Evolutionary conservation across 2,329 filamentous ascomycete genomes (phyloP).

Genomic region (Nannizziopsis barbatae): DNA sequence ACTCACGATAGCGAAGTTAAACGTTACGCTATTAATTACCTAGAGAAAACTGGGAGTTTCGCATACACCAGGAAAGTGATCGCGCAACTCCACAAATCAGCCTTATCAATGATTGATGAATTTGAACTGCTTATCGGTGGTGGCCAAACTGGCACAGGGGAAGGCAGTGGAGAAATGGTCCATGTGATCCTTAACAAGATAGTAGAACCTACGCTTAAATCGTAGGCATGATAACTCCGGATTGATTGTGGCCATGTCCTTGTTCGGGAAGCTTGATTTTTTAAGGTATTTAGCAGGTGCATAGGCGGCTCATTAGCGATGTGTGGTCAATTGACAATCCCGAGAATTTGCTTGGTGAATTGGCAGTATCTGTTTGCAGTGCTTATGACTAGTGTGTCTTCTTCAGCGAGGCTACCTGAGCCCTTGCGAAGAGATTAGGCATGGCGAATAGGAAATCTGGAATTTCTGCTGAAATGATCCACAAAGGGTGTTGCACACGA

Average conservation of each 20-base stretch:
- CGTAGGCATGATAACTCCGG: neutral
- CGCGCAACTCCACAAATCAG: conserved; percentile 51
- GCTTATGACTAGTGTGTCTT: no score
- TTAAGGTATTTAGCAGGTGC: no score
- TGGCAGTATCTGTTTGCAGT: no score
- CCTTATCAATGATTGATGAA: conserved; percentile 50
- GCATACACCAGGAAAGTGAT: conserved; percentile 67
- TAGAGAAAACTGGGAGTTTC: conserved; percentile 84
- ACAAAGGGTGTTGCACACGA: no score
- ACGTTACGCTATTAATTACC: conserved; percentile 77
- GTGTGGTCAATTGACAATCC: no score
- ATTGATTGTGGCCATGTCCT: neutral
- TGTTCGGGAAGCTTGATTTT: no score
- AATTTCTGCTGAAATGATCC: no score
- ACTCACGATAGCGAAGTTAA: conserved; percentile 74
- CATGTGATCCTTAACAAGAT: conserved; percentile 60
- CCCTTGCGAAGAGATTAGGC: neutral
- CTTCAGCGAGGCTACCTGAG: neutral
- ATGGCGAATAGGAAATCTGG: neutral
- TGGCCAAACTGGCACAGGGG: conserved; percentile 4
- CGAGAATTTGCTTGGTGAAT: no score
- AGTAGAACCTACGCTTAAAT: conserved; percentile 32
- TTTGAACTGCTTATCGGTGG: conserved; percentile 42
- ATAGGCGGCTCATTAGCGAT: no score
- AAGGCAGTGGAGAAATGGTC: conserved; percentile 47